Base-by-base conservation (phyloP, 2,329 filamentous ascomycete genomes). In the Didymellaceae sp. region DNA sequence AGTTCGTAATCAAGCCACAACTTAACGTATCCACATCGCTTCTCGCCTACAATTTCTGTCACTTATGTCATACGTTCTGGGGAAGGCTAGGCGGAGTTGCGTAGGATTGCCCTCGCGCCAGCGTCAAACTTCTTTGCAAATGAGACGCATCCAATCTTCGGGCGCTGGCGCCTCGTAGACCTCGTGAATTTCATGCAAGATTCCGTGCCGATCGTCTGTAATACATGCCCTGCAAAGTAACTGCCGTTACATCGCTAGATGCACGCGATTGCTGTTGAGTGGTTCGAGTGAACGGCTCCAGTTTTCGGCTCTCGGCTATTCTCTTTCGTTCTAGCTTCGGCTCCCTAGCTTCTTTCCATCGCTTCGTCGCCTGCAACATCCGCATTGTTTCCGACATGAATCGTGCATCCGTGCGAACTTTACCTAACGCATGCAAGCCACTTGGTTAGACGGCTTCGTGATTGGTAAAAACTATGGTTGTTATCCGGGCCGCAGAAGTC, bases 281-380 rank as follows among this genome's bases (percentile, higher is more conserved):
- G 11, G 11, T 18, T 51, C 28, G 30, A 25, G 37, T 42, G 5
- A 14, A 25, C 33, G 45, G 40, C 48, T 52, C 14, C 35, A 28
- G 16, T 21, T 9, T 42, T 52, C 42, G 48, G 48, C 48, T 17
- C 9, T 45, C 48, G 35, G 48, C 24, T 41, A 21, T 22, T 31
- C 24, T 2, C 11, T 32, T 45, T 22, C 6, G 6, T 6, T 17
- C 31, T 52, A 51, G 30, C 13, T 20, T 22, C 35, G 31, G 30
- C 10, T 26, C 5, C 18, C 17, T 18, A 33, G 30, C 16, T n/a
- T 6, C 34, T 51, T 42, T 30, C 43, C 14, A 37, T 25, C 26
- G 14, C 37, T 45, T 32, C 39, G 28, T 34, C 40, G 40, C 33
- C 14, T 38, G 32, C 20, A 38, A 32, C 45, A 32, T 28, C 41